Evolutionary conservation across 108 stramenopile genomes (phyloP), one percentile per base, ranked within the genome.

Genomic region (Craspedostauros australis): DNA sequence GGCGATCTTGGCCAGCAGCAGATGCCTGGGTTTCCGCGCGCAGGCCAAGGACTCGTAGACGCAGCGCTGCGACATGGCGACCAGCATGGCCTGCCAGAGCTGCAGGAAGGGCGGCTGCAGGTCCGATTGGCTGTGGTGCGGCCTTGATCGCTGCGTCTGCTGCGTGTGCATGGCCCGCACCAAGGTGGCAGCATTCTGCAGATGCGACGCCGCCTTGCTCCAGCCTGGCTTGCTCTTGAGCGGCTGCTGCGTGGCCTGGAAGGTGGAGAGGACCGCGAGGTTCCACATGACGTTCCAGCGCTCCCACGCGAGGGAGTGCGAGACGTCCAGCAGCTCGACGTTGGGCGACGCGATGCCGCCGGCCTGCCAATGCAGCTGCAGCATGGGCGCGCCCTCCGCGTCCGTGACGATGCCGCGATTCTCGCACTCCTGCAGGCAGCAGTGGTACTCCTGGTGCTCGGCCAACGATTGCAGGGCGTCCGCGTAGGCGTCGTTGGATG

Each of bases 221-320:
- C 55, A 69, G 3, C 53, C 61, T n/a, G 12, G 3, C 22, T 64
- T 59, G 29, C 38, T 46, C 6, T 39, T 41, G 0, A 41, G 18
- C 34, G 15, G 15, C 44, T 68, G 69, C 21, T 50, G 16, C 0
- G 60, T 45, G 1, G 68, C 72, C 19, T 46, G 50, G n/a, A 62
- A 48, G 37, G 67, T 57, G 63, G 70, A 61, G 2, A 69, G 39
- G 18, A 55, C 34, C 2, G 60, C 67, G 15, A 79, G 15, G 40
- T 79, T 79, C 77, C 77, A 79, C 39, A 73, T 19, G 2, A 79
- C 18, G 46, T 66, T 62, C 15, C 57, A 51, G 8, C 68, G 68
- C 60, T 79, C 77, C 54, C 53, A 69, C 15, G 34, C 57, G 40
- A 75, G 31, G 12, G 42, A 48, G 36, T 24, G 4, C 20, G 16